Evolutionary conservation across 148 eudicot genomes (phyloP).

Genomic region (Agrostemma githago): DNA sequence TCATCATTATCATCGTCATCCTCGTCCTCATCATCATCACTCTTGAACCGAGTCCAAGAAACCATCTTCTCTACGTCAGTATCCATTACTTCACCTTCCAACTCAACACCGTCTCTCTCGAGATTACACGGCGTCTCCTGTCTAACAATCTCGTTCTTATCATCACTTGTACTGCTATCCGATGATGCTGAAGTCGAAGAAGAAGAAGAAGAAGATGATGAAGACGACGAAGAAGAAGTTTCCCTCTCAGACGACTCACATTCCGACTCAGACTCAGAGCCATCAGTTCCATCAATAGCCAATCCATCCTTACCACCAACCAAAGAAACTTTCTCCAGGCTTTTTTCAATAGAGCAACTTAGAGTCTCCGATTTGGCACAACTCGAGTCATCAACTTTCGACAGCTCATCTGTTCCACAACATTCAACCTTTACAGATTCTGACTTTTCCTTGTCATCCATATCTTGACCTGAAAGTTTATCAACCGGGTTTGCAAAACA

Average conservation of each 20-base stretch:
- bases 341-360: constrained; percentile 45
- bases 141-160: constrained; percentile 16
- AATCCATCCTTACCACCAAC: constrained; percentile 18
- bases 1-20: constrained; percentile 31
- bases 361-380: constrained; percentile 26
- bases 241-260: constrained; percentile 21
- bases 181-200: constrained; percentile 29
- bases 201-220: constrained; percentile 33
- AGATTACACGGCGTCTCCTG: constrained; percentile 7
- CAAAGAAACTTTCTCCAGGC: constrained; percentile 51
- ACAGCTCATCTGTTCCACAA: constrained; percentile 15
- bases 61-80: constrained; percentile 50
- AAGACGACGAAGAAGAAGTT: constrained; percentile 29
- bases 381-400: neutral
- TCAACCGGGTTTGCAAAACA: constrained; percentile 3
- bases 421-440: constrained; percentile 19
- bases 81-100: constrained; percentile 62
- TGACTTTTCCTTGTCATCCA: constrained; percentile 19
- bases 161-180: constrained; percentile 34
- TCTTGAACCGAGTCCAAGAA: constrained; percentile 34
- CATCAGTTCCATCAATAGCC: constrained; percentile 16
- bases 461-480: constrained; percentile 11
- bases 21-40: constrained; percentile 33
- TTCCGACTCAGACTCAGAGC: constrained; percentile 34
- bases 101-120: constrained; percentile 5